Evolutionary conservation across 2,329 filamentous ascomycete genomes (phyloP), one percentile per base, ranked within the genome.

Genomic region (Pestalotiopsis sp.): DNA sequence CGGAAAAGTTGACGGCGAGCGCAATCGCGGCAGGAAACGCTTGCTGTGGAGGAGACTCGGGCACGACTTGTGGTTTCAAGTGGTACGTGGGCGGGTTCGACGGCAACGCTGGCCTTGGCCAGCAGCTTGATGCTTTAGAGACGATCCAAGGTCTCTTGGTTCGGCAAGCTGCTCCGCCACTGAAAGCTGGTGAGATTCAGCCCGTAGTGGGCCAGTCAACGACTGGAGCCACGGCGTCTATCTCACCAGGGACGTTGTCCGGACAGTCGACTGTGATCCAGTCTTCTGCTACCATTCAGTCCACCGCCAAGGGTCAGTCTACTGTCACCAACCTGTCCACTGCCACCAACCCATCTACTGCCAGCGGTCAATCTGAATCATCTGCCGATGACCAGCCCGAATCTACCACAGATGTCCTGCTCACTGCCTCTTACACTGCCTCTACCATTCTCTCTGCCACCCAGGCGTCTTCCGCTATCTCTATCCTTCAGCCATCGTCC

Each of bases 81-180:
- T 92, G 90, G 90, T 90, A 89, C 70, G 80, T 82, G 1, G 84
- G 84, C 52, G 85, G 82, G 1, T 90, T 83, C 70, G 90, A 92
- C 73, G 84, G 61, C 38, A 64, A 49, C 20, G 7, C 61, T 64
- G 61, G 61, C 14, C 61, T 64, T 5, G 90, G 90, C 4, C 87
- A 90, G 78, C 85, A 91, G 75, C 89, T 92, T 87, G 87, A 84
- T 67, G 90, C 89, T 1, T 83, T 92, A 64, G 90, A 91, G 79
- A 83, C 85, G 1, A 82, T 92, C 17, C 89, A 91, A 75, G 88
- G 88, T 3, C 80, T 91, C 3, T 79, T 92, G 63, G 80, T 83
- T 14, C 74, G 78, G 14, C 73, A 81, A 4, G 80, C 84, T 1
- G 69, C 76, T 4, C 77, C 83, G 5, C 89, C 89, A 0, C 78